Conservation (phyloP, 148 eudicot genomes). For the Rheum nobile region DNA sequence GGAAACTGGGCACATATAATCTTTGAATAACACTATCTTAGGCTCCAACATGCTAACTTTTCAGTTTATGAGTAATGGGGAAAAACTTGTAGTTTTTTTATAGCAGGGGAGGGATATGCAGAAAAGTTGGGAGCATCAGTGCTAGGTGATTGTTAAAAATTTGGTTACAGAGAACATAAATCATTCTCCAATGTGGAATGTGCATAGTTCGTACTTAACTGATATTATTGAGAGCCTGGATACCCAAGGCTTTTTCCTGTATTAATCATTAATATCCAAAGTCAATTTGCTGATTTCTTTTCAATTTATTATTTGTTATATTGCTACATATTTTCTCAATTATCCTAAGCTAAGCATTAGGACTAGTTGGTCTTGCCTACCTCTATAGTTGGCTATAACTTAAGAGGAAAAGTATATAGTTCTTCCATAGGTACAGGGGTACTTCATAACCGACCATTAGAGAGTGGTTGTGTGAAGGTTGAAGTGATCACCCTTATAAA, state of each 20-base stretch:
- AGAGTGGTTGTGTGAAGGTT: no score
- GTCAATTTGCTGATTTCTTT: no score
- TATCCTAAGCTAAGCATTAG: not conserved
- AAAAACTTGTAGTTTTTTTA: not conserved
- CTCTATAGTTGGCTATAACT: not conserved
- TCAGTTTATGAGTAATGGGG: not conserved
- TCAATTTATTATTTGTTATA: no score
- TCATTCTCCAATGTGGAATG: not conserved
- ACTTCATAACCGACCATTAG: no score
- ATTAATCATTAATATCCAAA: no score
- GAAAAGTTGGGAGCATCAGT: no score
- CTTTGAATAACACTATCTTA: no score
- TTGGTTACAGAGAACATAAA: not conserved
- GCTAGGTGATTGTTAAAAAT: no score
- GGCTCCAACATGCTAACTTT: not conserved
- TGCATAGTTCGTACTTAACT: not conserved
- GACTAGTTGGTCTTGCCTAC: not conserved
- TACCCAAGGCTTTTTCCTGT: not conserved
- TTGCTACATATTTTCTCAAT: no score
- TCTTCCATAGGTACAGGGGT: no score
- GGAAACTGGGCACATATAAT: not conserved
- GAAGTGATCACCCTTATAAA: no score
- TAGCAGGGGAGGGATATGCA: no score
- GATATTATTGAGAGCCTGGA: not conserved
- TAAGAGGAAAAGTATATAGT: not conserved